Base-by-base conservation (phyloP, 768 basidiomycete species). In the Suillus decipiens region DNA sequence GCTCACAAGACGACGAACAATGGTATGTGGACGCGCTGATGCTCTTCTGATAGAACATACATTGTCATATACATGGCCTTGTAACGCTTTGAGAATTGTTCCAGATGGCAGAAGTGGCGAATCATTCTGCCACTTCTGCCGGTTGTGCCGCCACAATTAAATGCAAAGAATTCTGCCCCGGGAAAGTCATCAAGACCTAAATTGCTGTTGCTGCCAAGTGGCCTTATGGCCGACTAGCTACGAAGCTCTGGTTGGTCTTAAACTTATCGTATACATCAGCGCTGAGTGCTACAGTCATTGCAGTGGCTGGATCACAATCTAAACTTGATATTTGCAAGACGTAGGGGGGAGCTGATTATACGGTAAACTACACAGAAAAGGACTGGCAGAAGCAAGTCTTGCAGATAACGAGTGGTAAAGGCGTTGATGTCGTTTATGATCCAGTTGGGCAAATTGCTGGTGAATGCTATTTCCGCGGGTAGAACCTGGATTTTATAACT, bases 151-250 rank as follows among this genome's bases (percentile, higher is more conserved):
- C n/a, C n/a, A n/a, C n/a, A n/a, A n/a, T n/a, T n/a, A n/a, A n/a
- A n/a, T n/a, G n/a, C n/a, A n/a, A n/a, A n/a, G n/a, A n/a, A n/a
- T n/a, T n/a, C n/a, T n/a, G n/a, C n/a, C n/a, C n/a, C n/a, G n/a
- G n/a, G n/a, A n/a, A n/a, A n/a, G n/a, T n/a, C n/a, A n/a, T n/a
- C n/a, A n/a, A n/a, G n/a, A n/a, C n/a, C n/a, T n/a, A n/a, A n/a
- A n/a, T n/a, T n/a, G n/a, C n/a, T n/a, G n/a, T n/a, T n/a, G n/a
- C n/a, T n/a, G n/a, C n/a, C n/a, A n/a, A n/a, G n/a, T n/a, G n/a
- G n/a, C n/a, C n/a, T n/a, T n/a, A n/a, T 95, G 91, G 86, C 93
- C 95, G 0, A 99, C 96, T 7, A 90, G 89, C 65, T 98, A 97
- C 68, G 95, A 96, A 70, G 97, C 89, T 0, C 79, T 99, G 15